Conservation (phyloP, 2,329 filamentous ascomycete genomes). For the Aspergillus pseudonomiae region DNA sequence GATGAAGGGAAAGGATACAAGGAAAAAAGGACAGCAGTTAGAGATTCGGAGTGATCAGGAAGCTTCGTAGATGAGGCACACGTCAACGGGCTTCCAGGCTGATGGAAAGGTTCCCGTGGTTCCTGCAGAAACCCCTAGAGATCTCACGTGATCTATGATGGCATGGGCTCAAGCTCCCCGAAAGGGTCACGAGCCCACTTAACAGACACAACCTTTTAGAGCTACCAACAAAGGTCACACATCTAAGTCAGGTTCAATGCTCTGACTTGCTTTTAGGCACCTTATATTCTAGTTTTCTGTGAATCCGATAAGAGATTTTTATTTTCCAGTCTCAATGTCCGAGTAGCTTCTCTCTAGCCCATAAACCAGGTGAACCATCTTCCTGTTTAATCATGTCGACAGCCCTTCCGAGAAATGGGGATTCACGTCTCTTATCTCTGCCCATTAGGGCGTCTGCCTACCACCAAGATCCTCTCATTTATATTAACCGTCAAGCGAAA, state of each 20-base stretch:
- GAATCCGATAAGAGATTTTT: not conserved
- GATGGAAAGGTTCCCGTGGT: conserved; percentile 28
- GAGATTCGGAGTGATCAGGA: conserved; percentile 16
- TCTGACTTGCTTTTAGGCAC: not conserved
- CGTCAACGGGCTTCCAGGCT: conserved; percentile 32
- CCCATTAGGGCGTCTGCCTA: conserved; percentile 34
- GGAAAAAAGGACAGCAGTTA: conserved; percentile 29
- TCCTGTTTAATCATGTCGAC: conserved; percentile 33
- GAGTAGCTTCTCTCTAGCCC: not conserved
- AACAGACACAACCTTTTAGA: not conserved
- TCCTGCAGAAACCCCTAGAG: conserved; percentile 30
- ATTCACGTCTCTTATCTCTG: conserved; percentile 30
- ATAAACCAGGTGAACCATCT: conserved; percentile 6
- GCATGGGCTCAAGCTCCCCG: conserved; percentile 9
- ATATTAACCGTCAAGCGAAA: conserved; percentile 55
- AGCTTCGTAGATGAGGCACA: conserved; percentile 32
- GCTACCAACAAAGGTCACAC: not conserved
- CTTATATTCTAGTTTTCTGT: not conserved
- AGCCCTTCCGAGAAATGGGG: conserved; percentile 28
- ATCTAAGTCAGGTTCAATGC: not conserved
- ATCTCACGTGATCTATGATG: conserved; percentile 25
- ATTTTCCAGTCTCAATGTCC: not conserved
- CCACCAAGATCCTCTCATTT: conserved; percentile 50
- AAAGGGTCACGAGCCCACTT: conserved; percentile 10
- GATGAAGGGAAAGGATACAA: conserved; percentile 23